A percentile compares a stretch with the other conserved stretches of the same genome.
Conservation (phyloP, 2,329 filamentous ascomycete genomes). For the Nectriaceae sp. region DNA sequence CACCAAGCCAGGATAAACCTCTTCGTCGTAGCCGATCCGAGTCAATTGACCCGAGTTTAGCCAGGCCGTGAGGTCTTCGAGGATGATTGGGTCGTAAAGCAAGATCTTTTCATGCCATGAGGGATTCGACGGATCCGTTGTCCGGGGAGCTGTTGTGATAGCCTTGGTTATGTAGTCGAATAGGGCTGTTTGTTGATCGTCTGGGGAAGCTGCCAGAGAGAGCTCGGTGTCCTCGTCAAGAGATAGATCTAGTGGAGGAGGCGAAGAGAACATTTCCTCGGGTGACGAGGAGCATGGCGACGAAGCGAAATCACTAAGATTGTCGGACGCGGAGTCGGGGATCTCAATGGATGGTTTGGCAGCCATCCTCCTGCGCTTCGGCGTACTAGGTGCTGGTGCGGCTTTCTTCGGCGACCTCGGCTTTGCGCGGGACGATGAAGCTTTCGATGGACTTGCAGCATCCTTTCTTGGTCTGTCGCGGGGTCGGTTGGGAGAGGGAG, state of each 20-base stretch:
- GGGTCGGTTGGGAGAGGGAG: constrained; percentile 36
- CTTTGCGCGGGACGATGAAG: constrained; percentile 8
- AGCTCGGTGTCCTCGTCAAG: constrained; percentile 48
- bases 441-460: constrained; percentile 8
- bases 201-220: constrained; percentile 40
- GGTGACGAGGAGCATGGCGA: constrained; percentile 38
- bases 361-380: constrained; percentile 14
- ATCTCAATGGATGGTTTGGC: constrained; percentile 45
- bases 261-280: constrained; percentile 46
- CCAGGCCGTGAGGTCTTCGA: constrained; percentile 85
- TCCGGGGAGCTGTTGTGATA: constrained; percentile 51
- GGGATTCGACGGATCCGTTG: constrained; percentile 50
- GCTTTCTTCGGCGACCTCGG: constrained; percentile 15
- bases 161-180: constrained; percentile 58
- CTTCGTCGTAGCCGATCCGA: constrained; percentile 63
- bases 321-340: constrained; percentile 51
- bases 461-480: constrained; percentile 47
- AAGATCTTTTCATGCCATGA: constrained; percentile 94
- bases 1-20: constrained; percentile 65
- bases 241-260: constrained; percentile 44
- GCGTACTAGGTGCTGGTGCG: constrained; percentile 9
- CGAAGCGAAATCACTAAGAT: constrained; percentile 26
- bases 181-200: constrained; percentile 44
- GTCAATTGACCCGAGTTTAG: constrained; percentile 72
- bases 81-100: constrained; percentile 85